These are phyloP conservation scores for Schoenoplectus tabernaemontani DNA, from an alignment of 202 grass and related monocot species.

Conservation along the genomic window DNA sequence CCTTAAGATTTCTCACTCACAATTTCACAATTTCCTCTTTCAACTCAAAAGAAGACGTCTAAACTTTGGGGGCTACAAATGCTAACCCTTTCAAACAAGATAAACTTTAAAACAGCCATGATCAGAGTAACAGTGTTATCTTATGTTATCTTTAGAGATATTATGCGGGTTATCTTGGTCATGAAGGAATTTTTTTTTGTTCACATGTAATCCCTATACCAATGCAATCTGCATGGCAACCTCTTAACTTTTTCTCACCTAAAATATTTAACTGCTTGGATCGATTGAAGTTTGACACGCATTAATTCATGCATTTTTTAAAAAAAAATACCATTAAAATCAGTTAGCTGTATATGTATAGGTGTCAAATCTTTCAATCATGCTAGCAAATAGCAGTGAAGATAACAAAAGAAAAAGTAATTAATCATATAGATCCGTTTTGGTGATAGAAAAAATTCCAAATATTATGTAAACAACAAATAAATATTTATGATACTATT, in stretches of 20 bases:
- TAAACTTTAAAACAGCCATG: conserved; percentile 49
- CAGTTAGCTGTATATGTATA: neutral
- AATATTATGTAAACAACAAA: neutral
- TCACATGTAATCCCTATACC: conserved; percentile 8
- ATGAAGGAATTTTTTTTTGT: neutral
- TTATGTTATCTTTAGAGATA: conserved; percentile 18
- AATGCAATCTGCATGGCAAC: conserved; percentile 7
- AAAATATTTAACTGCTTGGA: neutral
- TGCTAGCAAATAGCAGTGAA: too few species aligned
- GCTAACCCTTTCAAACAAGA: conserved; percentile 41
- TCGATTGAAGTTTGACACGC: neutral
- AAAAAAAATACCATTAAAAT: neutral
- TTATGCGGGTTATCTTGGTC: conserved; percentile 14
- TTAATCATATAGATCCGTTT: too few species aligned
- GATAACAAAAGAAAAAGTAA: too few species aligned
- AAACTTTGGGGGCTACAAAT: conserved; percentile 39
- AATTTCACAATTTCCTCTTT: neutral
- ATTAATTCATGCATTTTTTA: neutral
- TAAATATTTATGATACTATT: neutral
- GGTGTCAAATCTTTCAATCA: too few species aligned
- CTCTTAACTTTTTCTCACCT: conserved; percentile 21
- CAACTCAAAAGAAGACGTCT: conserved; percentile 36
- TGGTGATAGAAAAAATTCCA: too few species aligned
- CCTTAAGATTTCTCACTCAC: neutral
- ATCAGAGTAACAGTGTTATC: neutral